Conservation (phyloP, 2,329 filamentous ascomycete species). For the Phyllosticta ampelicida region DNA sequence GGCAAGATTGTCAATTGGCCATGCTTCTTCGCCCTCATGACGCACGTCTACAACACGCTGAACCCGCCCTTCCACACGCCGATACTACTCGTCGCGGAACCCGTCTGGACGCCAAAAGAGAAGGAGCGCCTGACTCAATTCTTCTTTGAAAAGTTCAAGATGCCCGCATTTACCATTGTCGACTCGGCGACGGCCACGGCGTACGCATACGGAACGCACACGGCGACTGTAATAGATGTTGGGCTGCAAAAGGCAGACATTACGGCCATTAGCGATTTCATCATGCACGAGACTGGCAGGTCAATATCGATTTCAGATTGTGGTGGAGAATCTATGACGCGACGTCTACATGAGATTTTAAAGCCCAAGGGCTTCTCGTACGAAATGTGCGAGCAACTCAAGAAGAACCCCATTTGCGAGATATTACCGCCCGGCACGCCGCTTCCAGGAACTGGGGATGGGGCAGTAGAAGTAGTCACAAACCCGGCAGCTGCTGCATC, state of each 20-base stretch:
- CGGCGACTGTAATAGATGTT: slow-evolving; percentile 80
- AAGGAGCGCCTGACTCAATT: slow-evolving; percentile 84
- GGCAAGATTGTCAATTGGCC: slow-evolving; percentile 84
- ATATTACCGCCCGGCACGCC: slow-evolving; percentile 45
- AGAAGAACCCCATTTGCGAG: slow-evolving; percentile 52
- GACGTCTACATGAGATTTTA: slow-evolving; percentile 58
- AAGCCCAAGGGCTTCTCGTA: slow-evolving; percentile 43
- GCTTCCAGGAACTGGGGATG: slow-evolving; percentile 38
- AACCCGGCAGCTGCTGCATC: slow-evolving; percentile 49
- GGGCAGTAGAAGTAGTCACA: slow-evolving; percentile 19
- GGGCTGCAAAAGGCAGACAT: slow-evolving; percentile 88
- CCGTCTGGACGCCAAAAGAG: slow-evolving; percentile 81
- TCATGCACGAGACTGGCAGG: slow-evolving; percentile 58
- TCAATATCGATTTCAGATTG: slow-evolving; percentile 53
- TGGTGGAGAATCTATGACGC: slow-evolving; percentile 81
- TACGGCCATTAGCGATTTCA: slow-evolving; percentile 76
- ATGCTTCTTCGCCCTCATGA: slow-evolving; percentile 85
- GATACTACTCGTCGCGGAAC: slow-evolving; percentile 79
- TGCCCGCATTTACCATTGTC: slow-evolving; percentile 81
- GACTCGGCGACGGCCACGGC: slow-evolving; percentile 76
- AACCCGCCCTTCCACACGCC: slow-evolving; percentile 91
- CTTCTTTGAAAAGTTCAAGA: slow-evolving; percentile 95
- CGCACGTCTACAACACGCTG: slow-evolving; percentile 80
- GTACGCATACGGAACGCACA: slow-evolving; percentile 70
- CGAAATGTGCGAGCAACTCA: slow-evolving; percentile 56